Percentiles rank a stretch among this genome's conserved stretches.
Conservation (phyloP, 345 rosid species). For the Viola odorata region DNA sequence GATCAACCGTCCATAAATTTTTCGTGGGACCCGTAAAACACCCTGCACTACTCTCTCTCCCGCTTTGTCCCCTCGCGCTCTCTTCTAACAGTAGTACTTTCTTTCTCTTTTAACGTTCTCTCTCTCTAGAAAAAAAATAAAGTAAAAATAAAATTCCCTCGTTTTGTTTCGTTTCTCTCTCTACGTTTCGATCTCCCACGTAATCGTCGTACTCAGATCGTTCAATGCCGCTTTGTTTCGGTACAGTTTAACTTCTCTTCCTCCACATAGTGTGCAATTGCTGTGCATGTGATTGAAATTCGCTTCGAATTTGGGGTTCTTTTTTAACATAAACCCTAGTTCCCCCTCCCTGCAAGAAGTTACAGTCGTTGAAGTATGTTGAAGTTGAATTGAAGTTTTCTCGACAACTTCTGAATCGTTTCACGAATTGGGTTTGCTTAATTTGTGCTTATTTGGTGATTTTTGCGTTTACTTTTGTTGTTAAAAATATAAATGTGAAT, state of each 20-base stretch:
- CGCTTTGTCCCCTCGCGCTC: conserved; percentile 1
- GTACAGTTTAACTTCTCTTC: not conserved
- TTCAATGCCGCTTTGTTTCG: conserved; percentile 41
- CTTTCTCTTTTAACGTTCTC: not conserved
- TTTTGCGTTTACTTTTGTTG: not conserved
- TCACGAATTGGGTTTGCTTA: conserved; percentile 1
- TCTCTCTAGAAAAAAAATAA: conserved; percentile 1
- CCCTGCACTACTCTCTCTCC: not conserved
- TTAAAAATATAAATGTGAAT: not conserved
- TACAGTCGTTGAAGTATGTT: not conserved
- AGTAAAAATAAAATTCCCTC: not conserved
- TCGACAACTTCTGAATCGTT: not conserved
- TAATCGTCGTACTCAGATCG: conserved; percentile 10
- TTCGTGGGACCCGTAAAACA: conserved; percentile 17
- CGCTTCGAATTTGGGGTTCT: not conserved
- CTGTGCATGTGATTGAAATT: not conserved
- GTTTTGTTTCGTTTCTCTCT: conserved; percentile 1
- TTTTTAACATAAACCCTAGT: conserved; percentile 4
- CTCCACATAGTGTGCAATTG: not conserved
- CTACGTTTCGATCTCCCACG: conserved; percentile 19
- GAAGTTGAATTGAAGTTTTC: conserved; percentile 12
- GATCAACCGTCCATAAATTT: conserved; percentile 9
- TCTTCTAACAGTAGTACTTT: conserved; percentile 1
- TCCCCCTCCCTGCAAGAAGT: not conserved
- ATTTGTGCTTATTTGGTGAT: not conserved